These are phyloP conservation scores for Rhinocladiella similis DNA, from an alignment of 2,329 filamentous ascomycete genomes.

Conservation along the genomic window DNA sequence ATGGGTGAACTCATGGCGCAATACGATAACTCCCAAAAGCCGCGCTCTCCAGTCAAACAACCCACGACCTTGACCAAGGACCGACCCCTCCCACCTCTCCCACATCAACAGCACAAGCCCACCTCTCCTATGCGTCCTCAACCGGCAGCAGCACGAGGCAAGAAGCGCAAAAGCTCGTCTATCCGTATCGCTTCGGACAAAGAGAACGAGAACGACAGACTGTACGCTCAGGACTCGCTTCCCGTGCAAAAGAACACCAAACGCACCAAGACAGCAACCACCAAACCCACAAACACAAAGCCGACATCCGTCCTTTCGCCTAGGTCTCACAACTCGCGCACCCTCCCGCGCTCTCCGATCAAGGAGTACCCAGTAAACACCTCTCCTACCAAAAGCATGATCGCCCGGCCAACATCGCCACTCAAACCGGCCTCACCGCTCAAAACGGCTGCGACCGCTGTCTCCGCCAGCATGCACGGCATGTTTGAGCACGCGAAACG, in stretches of 20 bases:
- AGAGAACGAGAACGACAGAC: slow-evolving; percentile 60
- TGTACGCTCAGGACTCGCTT: slow-evolving; percentile 43
- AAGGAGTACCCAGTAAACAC: slow-evolving; percentile 44
- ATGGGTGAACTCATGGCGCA: slow-evolving; percentile 69
- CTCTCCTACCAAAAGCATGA: slow-evolving; percentile 41
- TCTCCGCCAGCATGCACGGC: slow-evolving; percentile 26
- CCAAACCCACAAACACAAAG: slow-evolving; percentile 39
- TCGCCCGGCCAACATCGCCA: slow-evolving; percentile 55
- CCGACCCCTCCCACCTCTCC: slow-evolving; percentile 32
- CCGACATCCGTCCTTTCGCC: slow-evolving; percentile 71
- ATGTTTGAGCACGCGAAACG: slow-evolving; percentile 28
- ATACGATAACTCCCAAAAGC: slow-evolving; percentile 47
- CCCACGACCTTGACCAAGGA: slow-evolving; percentile 27
- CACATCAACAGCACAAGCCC: slow-evolving; percentile 33
- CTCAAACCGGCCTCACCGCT: slow-evolving; percentile 36
- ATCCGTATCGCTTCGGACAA: slow-evolving; percentile 58
- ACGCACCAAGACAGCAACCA: slow-evolving; percentile 38
- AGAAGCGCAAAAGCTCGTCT: slow-evolving; percentile 32
- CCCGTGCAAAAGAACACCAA: slow-evolving; percentile 68
- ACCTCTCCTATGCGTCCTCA: slow-evolving; percentile 33
- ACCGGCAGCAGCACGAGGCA: slow-evolving; percentile 25
- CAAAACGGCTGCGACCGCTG: slow-evolving; percentile 48
- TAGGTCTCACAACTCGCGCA: slow-evolving; percentile 76
- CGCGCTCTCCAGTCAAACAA: slow-evolving; percentile 28
- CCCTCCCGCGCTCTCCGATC: slow-evolving; percentile 59